Percentiles rank a stretch among this genome's conserved stretches.
phyloP scores from a whole-genome alignment of 495 filamentous ascomycete genomes.

The Lasiosphaeris hirsuta region DNA sequence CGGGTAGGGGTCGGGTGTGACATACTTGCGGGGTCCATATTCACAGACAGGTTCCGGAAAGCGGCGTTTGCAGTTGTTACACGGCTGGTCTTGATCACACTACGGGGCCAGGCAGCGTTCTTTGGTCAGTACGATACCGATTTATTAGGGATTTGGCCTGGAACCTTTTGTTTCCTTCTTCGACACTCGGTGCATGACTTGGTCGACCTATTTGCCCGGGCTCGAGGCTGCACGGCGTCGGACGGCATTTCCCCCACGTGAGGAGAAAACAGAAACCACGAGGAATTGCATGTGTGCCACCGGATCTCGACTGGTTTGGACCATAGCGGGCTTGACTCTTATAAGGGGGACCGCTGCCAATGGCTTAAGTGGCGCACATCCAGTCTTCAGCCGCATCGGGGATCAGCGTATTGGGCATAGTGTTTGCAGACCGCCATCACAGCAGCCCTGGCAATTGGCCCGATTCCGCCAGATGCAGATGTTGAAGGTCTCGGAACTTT shows the following conservation, averaged over 20 bases:
- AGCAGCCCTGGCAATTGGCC: neutral
- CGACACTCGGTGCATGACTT: slow-evolving; percentile 20
- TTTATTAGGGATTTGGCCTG: neutral
- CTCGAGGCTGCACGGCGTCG: slow-evolving; percentile 9
- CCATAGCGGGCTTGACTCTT: neutral
- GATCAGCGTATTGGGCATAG: neutral
- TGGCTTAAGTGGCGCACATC: neutral
- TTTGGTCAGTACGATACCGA: no score
- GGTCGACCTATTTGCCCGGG: slow-evolving; percentile 5
- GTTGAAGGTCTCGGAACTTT: neutral
- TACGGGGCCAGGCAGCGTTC: neutral
- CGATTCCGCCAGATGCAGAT: neutral
- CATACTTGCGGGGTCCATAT: slow-evolving; percentile 16
- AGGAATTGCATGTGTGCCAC: neutral
- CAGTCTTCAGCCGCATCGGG: slow-evolving; percentile 7
- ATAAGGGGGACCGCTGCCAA: neutral
- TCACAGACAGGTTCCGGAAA: slow-evolving; percentile 14
- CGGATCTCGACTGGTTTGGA: neutral
- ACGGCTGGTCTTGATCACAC: slow-evolving; percentile 20
- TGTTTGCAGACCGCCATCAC: neutral
- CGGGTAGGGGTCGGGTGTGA: neutral
- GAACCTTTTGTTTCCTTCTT: slow-evolving; percentile 18
- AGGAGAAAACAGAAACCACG: no score
- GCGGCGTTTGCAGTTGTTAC: slow-evolving; percentile 16
- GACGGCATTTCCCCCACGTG: neutral